These are phyloP conservation scores for Yamadazyma blattariae DNA, from an alignment of 1,139 yeast species.

Conservation along the genomic window DNA sequence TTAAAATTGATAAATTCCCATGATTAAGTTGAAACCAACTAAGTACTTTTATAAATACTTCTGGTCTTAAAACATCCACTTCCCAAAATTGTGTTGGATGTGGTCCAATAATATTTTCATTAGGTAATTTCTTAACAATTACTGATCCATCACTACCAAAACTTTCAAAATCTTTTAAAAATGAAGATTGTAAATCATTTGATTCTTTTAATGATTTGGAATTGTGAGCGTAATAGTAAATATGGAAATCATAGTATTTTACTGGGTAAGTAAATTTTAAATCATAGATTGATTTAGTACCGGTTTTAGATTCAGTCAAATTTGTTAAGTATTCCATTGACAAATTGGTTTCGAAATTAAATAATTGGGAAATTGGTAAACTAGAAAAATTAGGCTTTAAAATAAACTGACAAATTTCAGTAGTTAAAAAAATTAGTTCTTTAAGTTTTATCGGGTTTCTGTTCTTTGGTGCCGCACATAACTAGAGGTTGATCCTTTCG, in stretches of 20 bases:
- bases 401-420: too few species aligned
- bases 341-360: too few species aligned
- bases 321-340: conserved; percentile 32
- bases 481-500: too few species aligned
- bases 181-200: conserved; percentile 18
- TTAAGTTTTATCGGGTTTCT: too few species aligned
- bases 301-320: conserved; percentile 15
- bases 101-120: conserved; percentile 28
- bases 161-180: conserved; percentile 23
- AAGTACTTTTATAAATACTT: conserved; percentile 24
- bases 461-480: too few species aligned
- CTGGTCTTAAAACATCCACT: conserved; percentile 30
- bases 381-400: too few species aligned
- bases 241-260: conserved; percentile 34
- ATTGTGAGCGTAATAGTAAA: conserved; percentile 27
- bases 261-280: conserved; percentile 24
- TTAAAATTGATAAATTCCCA: conserved; percentile 26
- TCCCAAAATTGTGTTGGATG: conserved; percentile 34
- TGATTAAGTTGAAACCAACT: conserved; percentile 33
- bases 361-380: too few species aligned
- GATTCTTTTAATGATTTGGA: conserved; percentile 20
- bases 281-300: conserved; percentile 19
- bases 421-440: too few species aligned
- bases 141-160: conserved; percentile 26
- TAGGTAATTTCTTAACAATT: conserved; percentile 27